Evolutionary conservation across 805 yeast species (phyloP).

Genomic region (Ascoidea tarda): DNA sequence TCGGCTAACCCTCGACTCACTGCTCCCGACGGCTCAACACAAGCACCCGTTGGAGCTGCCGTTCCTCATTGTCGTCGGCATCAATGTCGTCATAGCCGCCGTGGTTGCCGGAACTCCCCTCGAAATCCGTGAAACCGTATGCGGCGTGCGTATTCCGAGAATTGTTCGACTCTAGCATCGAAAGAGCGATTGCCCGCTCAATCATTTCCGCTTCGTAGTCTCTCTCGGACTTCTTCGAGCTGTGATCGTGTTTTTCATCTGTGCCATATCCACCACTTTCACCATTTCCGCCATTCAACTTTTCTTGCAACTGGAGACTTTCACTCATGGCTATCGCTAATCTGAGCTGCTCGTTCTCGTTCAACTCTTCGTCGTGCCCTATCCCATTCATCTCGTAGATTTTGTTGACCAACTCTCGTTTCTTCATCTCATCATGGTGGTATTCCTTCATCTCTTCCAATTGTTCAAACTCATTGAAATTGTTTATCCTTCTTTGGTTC

Average conservation of each 20-base stretch:
- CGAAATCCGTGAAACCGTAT: no score
- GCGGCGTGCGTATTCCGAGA: no score
- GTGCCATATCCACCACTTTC: neutral
- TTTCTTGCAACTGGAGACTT: neutral
- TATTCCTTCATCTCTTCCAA: conserved; percentile 4
- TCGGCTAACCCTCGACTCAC: no score
- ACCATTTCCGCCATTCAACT: neutral
- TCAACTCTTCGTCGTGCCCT: neutral
- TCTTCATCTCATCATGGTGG: conserved; percentile 1
- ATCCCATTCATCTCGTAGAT: conserved; percentile 6
- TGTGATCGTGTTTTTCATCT: neutral
- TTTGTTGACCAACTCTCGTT: neutral
- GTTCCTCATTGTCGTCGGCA: no score
- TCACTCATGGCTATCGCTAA: conserved; percentile 9
- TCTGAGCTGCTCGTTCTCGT: conserved; percentile 7
- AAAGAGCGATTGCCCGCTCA: no score
- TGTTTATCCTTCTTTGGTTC: conserved; percentile 1
- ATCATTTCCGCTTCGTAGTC: neutral
- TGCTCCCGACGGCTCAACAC: no score
- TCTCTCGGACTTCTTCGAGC: neutral
- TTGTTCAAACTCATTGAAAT: neutral
- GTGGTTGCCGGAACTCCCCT: no score
- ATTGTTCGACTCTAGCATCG: no score
- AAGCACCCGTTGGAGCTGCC: no score
- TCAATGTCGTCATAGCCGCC: no score